Conservation (phyloP, 2,329 filamentous ascomycete genomes). For the Diaporthe sp. region DNA sequence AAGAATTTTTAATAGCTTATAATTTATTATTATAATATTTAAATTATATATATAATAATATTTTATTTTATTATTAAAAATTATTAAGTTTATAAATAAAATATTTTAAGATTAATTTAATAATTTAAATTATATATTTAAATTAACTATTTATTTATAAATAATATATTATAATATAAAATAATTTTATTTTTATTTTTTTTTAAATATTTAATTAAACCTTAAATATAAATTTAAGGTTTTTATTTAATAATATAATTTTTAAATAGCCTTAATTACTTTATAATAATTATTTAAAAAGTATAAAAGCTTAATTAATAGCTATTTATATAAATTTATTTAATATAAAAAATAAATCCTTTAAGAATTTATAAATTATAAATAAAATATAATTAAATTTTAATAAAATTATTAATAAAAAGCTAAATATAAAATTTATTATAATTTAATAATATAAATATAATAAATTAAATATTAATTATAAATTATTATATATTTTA, state of each 20-base stretch:
- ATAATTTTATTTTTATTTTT: neutral
- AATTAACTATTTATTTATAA: neutral
- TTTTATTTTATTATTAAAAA: neutral
- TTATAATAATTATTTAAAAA: neutral
- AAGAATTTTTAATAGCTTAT: neutral
- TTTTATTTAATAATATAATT: neutral
- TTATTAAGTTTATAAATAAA: neutral
- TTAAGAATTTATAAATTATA: no score
- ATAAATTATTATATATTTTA: no score
- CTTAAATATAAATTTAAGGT: neutral
- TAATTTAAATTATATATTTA: neutral
- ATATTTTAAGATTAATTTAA: neutral
- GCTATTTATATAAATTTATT: neutral
- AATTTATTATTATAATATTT: neutral
- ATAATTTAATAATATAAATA: no score
- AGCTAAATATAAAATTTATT: no score
- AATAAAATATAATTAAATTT: no score
- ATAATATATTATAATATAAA: neutral
- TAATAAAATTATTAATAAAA: no score
- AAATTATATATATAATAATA: neutral
- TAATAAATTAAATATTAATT: no score
- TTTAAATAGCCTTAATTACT: neutral
- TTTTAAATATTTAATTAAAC: neutral
- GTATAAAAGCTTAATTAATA: neutral
- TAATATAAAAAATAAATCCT: no score